Evolutionary conservation across 495 filamentous ascomycete genomes (phyloP), one percentile per base, ranked within the genome.

Genomic region (Aspergillus heteromorphus): DNA sequence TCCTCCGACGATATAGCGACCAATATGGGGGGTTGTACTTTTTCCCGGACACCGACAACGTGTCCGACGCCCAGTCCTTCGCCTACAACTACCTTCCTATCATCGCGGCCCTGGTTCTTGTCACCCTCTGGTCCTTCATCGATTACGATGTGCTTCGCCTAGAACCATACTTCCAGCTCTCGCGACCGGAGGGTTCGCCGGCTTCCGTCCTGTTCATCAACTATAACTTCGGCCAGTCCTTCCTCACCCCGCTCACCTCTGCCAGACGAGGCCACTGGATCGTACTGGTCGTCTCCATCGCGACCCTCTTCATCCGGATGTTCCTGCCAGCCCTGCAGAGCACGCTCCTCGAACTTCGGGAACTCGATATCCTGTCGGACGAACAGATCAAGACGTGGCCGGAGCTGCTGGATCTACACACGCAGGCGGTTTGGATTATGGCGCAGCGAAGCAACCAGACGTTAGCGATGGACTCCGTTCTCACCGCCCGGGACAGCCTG

Each of bases 111-210:
- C 62, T 73, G 5, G 31, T 68, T 8, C 66, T 74, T 1, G 54
- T 69, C n/a, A 65, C 65, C 41, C 47, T 72, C 4, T 74, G 72
- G 72, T 66, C 67, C 25, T 67, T 74, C 29, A 65, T 71, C 49
- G 72, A 74, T 40, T 74, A 70, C 52, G 72, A 74, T 59, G 70
- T 73, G 6, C 59, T 74, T 9, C 72, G 72, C 13, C 63, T 74
- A 18, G 72, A 74, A 29, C 72, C 72, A 0, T 74, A 72, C 52
- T 74, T 73, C 27, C 72, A 74, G 49, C 45, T 74, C 27, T 66
- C 72, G 10, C 58, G 60, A 16, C 67, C 72, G 8, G 60, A 68
- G 14, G 72, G 72, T 2, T 66, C 64, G 10, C 68, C 70, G 19
- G 72, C 72, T 21, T 62, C 59, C 1, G 64, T 70, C 6, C 55